phyloP scores from a whole-genome alignment of 2,329 filamentous ascomycete species.

The Aplosporella prunicola region DNA sequence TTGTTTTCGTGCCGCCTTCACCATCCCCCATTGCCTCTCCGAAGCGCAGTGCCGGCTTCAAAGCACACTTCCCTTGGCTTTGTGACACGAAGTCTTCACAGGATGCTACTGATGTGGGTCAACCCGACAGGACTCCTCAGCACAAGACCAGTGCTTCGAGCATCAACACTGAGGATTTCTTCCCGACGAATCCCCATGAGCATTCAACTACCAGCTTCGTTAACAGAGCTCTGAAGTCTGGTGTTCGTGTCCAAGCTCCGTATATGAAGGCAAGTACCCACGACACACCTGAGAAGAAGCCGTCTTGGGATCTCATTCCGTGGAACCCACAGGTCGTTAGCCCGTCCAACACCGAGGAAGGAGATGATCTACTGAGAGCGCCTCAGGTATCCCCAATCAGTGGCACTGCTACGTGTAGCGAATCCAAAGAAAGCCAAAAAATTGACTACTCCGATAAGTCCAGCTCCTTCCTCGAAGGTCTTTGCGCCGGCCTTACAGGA shows the following conservation, averaged over 20 bases:
- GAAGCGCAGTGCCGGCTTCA: conserved; percentile 7
- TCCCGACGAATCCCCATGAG: conserved; percentile 29
- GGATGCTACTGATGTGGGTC: background rate
- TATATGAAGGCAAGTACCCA: background rate
- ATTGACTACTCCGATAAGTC: conserved; percentile 8
- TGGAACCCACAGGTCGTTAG: conserved; percentile 21
- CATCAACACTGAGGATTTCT: conserved; percentile 33
- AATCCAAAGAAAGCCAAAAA: background rate
- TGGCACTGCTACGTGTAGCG: background rate
- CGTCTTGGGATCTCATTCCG: conserved; percentile 23
- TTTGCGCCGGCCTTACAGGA: conserved; percentile 5
- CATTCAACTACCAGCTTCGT: conserved; percentile 7
- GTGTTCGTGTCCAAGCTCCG: conserved; percentile 3
- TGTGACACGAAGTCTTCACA: conserved; percentile 16
- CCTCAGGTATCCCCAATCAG: conserved; percentile 8
- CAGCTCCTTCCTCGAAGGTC: background rate
- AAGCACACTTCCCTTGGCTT: conserved; percentile 21
- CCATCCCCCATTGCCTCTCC: conserved; percentile 22
- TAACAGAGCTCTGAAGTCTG: background rate
- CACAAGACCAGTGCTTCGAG: conserved; percentile 30
- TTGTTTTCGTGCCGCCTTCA: conserved; percentile 19
- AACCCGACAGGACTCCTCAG: conserved; percentile 7
- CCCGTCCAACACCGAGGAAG: conserved; percentile 1
- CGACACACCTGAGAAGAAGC: conserved; percentile 14
- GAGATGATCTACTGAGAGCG: conserved; percentile 1